A percentile compares a stretch with the other conserved stretches of the same genome.
These are phyloP conservation scores for Coemansia sp. DNA, from an alignment of 192 early-diverging fungal species.

Conservation along the genomic window DNA sequence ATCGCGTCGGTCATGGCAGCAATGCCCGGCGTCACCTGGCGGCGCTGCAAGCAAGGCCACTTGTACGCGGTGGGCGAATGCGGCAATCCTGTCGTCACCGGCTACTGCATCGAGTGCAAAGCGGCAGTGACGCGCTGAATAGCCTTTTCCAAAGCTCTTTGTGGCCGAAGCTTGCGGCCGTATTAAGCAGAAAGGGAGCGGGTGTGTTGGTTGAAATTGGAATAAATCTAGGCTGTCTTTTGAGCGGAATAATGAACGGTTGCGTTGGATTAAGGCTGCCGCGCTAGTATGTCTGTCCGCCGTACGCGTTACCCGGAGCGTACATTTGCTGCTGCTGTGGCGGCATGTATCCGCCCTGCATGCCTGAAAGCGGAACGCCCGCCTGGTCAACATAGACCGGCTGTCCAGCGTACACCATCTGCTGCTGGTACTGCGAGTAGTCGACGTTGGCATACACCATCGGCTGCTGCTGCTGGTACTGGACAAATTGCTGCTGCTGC, in stretches of 20 bases:
- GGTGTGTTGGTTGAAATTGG: neutral
- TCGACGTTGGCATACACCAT: conserved; percentile 17
- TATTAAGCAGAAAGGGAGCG: too few relatives aligned
- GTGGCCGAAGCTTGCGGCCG: too few relatives aligned
- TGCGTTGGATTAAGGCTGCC: too few relatives aligned
- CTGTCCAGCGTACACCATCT: neutral
- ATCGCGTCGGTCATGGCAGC: conserved; percentile 24
- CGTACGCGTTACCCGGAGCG: conserved; percentile 31
- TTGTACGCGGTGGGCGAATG: conserved; percentile 40
- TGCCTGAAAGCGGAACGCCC: neutral
- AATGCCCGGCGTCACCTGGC: conserved; percentile 20
- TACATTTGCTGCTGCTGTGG: conserved; percentile 30
- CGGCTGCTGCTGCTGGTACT: conserved; percentile 14
- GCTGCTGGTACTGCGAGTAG: conserved; percentile 20
- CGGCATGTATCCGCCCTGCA: conserved; percentile 12
- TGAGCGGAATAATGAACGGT: neutral
- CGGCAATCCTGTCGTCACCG: conserved; percentile 8
- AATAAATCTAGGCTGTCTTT: neutral
- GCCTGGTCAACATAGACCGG: neutral
- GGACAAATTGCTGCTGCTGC: conserved; percentile 9
- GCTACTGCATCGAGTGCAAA: conserved; percentile 34
- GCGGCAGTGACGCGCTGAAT: conserved; percentile 1
- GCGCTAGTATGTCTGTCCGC: conserved; percentile 15
- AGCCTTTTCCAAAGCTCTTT: too few relatives aligned
- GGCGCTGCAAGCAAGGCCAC: conserved; percentile 16